Evolutionary conservation across 768 basidiomycete species (phyloP).

Genomic region (Lactarius evosmus): DNA sequence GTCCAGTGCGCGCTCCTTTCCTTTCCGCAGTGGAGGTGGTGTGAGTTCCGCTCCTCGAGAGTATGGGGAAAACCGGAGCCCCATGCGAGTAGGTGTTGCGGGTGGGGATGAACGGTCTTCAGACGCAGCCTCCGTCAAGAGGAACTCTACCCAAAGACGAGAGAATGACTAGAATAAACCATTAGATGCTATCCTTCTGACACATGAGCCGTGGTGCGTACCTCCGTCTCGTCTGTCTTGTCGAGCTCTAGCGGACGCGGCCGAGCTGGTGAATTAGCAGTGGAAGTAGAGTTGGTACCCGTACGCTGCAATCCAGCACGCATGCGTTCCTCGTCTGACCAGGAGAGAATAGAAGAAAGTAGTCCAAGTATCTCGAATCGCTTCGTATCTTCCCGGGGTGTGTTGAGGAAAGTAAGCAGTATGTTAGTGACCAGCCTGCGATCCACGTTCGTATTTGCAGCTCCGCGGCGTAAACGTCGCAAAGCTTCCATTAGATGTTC

Average conservation of each 20-base stretch:
- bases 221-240: conserved; percentile 84
- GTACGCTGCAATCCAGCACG: conserved; percentile 80
- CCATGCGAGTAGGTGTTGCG: conserved; percentile 16
- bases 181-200: neutral
- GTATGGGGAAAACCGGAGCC: conserved; percentile 28
- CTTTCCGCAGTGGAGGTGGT: conserved; percentile 43
- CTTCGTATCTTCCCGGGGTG: conserved; percentile 88
- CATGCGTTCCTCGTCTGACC: conserved; percentile 89
- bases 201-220: conserved; percentile 33
- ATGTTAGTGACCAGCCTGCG: conserved; percentile 92
- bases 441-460: conserved; percentile 86
- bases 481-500: conserved; percentile 97
- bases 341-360: conserved; percentile 84
- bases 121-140: conserved; percentile 83
- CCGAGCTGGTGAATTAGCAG: conserved; percentile 33
- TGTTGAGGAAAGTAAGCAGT: conserved; percentile 82
- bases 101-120: conserved; percentile 35
- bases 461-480: conserved; percentile 84
- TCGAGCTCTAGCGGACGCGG: conserved; percentile 55
- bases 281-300: conserved; percentile 28
- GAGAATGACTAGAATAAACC: conserved; percentile 75
- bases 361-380: conserved; percentile 95
- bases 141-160: conserved; percentile 95
- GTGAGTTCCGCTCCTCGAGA: conserved; percentile 43
- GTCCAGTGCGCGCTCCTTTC: conserved; percentile 44